Conservation (phyloP, 2,329 filamentous ascomycete species). For the Magnaporthales sp. region DNA sequence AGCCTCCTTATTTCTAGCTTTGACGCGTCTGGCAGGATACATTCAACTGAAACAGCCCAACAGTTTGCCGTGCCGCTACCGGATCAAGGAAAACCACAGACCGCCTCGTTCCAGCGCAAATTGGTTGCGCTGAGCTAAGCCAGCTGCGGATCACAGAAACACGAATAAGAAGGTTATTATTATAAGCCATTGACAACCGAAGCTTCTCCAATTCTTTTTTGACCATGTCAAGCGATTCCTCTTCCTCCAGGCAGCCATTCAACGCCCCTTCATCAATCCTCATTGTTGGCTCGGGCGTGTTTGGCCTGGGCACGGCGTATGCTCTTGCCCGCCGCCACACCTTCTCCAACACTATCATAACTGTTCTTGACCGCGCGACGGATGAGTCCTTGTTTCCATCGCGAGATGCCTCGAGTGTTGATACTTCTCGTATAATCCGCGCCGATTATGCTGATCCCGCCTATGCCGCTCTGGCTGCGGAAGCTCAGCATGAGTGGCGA, state of each 20-base stretch:
- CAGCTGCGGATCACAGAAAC: background rate
- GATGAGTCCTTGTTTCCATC: constrained; percentile 46
- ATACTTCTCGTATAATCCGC: constrained; percentile 56
- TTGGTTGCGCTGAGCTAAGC: background rate
- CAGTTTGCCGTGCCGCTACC: background rate
- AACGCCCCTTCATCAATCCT: constrained; percentile 44
- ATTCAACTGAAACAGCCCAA: background rate
- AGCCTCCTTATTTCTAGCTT: background rate
- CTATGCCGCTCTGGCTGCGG: constrained; percentile 65
- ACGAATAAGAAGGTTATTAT: background rate
- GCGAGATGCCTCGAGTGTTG: constrained; percentile 50
- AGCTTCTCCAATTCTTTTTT: constrained; percentile 3
- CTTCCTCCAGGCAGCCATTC: constrained; percentile 12
- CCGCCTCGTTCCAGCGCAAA: background rate
- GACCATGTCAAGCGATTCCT: constrained; percentile 4
- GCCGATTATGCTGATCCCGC: constrained; percentile 73
- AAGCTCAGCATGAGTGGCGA: constrained; percentile 64
- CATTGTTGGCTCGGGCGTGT: constrained; percentile 61
- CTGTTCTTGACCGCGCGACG: constrained; percentile 47
- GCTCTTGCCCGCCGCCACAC: constrained; percentile 55
- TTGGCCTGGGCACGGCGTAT: constrained; percentile 54
- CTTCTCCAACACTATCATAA: constrained; percentile 46
- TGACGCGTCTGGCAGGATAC: background rate
- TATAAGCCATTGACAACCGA: constrained; percentile 2
- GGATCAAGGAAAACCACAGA: background rate